Base-by-base conservation (phyloP, 345 rosid genomes). In the Rhizophora mangle region DNA sequence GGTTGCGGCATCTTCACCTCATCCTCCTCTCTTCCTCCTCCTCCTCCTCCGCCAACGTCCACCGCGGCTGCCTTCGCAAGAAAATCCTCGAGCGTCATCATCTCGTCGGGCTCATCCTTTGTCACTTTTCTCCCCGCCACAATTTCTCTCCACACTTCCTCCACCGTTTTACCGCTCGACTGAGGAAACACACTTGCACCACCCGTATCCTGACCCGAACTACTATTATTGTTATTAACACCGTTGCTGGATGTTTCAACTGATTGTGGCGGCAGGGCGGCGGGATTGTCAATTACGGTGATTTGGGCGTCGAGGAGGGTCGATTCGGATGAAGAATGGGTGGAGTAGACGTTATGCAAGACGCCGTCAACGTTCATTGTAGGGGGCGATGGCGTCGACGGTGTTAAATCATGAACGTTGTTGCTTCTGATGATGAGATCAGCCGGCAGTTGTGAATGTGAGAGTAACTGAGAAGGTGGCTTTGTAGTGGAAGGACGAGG, bases 21-120 rank as follows among this genome's bases (percentile, higher is more conserved):
- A 0, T 43, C 79, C 13, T 71, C 64, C 16, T 56, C 79, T 2
- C 70, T 70, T 8, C 66, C 85, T 74, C 76, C 24, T 69, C 76
- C 67, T 70, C 82, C 66, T 61, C 69, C 67, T 76, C 87, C 21
- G 62, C 81, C 78, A 0, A 59, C 86, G 47, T 78, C 79, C 66
- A 84, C 82, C 7, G 86, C 96, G 0, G 84, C 88, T 6, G 91
- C 92, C 84, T 78, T 86, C 2, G 84, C 94, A 67, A 95, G 80
- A 67, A 95, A 95, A 71, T 95, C 97, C 76, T 95, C 99, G 65
- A 95, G 82, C 64, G 99, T 95, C 85, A 89, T 89, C 90, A 91
- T 76, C 71, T 88, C 91, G 32, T 88, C 92, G 8, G 86, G 76
- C 73, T 94, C 96, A 72, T 87, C 89, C 80, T 95, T 95, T 88